Evolutionary conservation across 148 eudicot species (phyloP).

Genomic region (Talinum fruticosum): DNA sequence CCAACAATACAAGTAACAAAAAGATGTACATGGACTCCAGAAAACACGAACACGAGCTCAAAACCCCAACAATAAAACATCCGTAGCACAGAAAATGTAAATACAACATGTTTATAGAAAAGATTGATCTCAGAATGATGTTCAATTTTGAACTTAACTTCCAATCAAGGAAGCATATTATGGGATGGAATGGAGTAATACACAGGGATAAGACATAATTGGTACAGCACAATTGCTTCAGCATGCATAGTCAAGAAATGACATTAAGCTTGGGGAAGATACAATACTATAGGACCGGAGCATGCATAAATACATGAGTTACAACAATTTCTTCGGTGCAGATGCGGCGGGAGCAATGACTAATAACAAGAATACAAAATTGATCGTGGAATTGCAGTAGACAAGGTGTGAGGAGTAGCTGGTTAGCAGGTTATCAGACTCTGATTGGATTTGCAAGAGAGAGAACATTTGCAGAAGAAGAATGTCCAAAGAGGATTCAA

Average conservation of each 20-base stretch:
- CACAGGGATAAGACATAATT: not conserved
- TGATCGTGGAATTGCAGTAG: not conserved
- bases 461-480: not conserved
- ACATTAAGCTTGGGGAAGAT: not conserved
- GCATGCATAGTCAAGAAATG: not conserved
- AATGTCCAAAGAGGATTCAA: not conserved
- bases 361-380: slow-evolving; percentile 8
- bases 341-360: not conserved
- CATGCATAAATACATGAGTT: not conserved
- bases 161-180: not conserved
- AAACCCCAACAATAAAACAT: too few species aligned
- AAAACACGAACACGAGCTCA: too few species aligned
- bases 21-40: too few species aligned
- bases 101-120: too few species aligned
- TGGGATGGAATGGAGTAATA: not conserved
- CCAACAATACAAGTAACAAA: too few species aligned
- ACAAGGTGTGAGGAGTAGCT: not conserved
- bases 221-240: not conserved
- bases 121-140: not conserved
- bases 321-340: not conserved
- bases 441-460: slow-evolving; percentile 3
- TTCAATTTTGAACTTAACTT: not conserved
- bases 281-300: not conserved
- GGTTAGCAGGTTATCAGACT: slow-evolving; percentile 7
- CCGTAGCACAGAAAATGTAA: too few species aligned